Evolutionary conservation across 148 eudicot genomes (phyloP), one percentile per base, ranked within the genome.

Genomic region (Pharnaceum exiguum): DNA sequence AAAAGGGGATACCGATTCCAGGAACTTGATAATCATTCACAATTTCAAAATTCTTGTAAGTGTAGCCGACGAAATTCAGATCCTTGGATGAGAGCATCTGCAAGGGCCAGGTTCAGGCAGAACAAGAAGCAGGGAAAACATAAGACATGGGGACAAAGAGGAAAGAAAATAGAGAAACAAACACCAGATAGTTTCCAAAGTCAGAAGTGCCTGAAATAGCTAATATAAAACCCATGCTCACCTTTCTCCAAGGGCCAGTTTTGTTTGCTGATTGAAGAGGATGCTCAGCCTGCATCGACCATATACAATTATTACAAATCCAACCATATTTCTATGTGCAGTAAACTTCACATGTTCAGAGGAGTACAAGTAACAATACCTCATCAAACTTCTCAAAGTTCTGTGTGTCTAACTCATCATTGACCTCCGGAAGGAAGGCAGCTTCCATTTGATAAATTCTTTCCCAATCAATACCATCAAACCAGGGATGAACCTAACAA

Each of bases 171-270:
- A n/a, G n/a, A n/a, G n/a, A n/a, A n/a, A n/a, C n/a, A n/a, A n/a
- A n/a, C n/a, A n/a, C n/a, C n/a, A n/a, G n/a, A n/a, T n/a, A n/a
- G n/a, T n/a, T n/a, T n/a, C n/a, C n/a, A n/a, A n/a, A n/a, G n/a
- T n/a, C 46, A 53, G 26, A 24, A 21, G 30, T 1, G 25, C 40
- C 27, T 13, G 19, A 18, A 11, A 9, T 23, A 5, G 21, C 18
- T 52, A 38, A 68, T 22, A 23, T 6, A 15, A 22, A 21, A 1
- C 33, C 10, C 43, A 53, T 51, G 33, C 51, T 67, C 73, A 83
- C 98, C 96, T 89, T 93, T 88, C 96, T 88, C 98, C 98, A 88
- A 46, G 98, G 98, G 72, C 98, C 96, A 32, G 85, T 46, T 71
- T 71, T 93, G 67, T 96, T 75, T 59, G 95, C 60, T 57, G 79